Conservation (phyloP, 805 yeast genomes). For the Saccharomycopsis malanga region DNA sequence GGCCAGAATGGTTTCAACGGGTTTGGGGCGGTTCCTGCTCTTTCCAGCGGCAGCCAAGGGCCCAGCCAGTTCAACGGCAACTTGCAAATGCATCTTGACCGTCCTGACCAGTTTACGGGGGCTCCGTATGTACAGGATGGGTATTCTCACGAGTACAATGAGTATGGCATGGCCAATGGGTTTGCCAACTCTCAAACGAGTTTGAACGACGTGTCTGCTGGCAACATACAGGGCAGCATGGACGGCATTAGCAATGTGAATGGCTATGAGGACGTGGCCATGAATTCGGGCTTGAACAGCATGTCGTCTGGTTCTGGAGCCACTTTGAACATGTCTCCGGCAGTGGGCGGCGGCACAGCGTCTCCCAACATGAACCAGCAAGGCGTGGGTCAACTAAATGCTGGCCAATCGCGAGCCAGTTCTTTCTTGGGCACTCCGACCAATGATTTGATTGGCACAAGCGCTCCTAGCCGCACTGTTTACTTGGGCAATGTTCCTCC, state of each 20-base stretch:
- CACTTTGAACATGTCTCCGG: constrained; percentile 1
- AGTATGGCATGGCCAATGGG: constrained; percentile 7
- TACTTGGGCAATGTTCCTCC: constrained; percentile 83
- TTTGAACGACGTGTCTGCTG: constrained; percentile 6
- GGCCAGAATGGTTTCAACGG: constrained; percentile 11
- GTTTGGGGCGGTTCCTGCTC: background rate
- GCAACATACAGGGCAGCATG: constrained; percentile 1
- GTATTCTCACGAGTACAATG: constrained; percentile 8
- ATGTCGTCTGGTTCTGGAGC: constrained; percentile 3
- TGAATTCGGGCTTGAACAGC: constrained; percentile 10
- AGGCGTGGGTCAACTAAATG: background rate
- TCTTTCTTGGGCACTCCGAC: constrained; percentile 10
- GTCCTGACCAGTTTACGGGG: constrained; percentile 11
- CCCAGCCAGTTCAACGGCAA: constrained; percentile 4
- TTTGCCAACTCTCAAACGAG: constrained; percentile 10
- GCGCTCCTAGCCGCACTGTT: constrained; percentile 76
- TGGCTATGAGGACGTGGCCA: constrained; percentile 1
- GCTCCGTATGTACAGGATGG: constrained; percentile 13
- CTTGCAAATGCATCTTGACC: background rate
- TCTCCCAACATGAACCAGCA: constrained; percentile 13
- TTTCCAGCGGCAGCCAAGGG: constrained; percentile 7
- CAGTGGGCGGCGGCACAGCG: constrained; percentile 2
- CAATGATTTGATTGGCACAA: constrained; percentile 23
- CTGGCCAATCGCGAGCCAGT: constrained; percentile 2
- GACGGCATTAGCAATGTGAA: constrained; percentile 8